Evolutionary conservation across 768 basidiomycete genomes (phyloP), one percentile per base, ranked within the genome.

Genomic region (Naganishia vishniacii): DNA sequence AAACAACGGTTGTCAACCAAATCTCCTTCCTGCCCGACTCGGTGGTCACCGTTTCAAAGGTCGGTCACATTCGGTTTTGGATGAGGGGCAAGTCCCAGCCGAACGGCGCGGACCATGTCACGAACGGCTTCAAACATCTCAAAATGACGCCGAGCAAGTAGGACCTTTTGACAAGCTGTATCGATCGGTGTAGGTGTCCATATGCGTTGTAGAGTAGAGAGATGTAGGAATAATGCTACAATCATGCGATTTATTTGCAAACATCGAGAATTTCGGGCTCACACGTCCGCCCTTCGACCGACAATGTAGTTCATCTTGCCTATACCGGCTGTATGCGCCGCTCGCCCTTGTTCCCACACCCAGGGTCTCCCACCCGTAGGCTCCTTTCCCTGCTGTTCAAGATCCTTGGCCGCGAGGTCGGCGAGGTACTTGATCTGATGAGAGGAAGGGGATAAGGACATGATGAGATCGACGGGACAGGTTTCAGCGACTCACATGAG

Each of bases 11-110:
- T 49, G 81, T 93, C 26, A 83, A 88, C 5, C 82, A 81, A 37
- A 73, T 94, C n/a, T 75, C 81, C 12, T 90, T 94, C 77, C 81
- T 90, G n/a, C 85, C 88, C 1, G 84, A 85, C 1, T 85, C 83
- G 25, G 77, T 99, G 23, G 75, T 94, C 29, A 92, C 91, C 0
- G 82, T 85, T n/a, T 86, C 86, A 2, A 88, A 88, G 70, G 78
- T 78, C 1, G 91, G 91, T 0, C 81, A 85, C 61, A 83, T 94
- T 70, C 90, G 86, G 75, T 80, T 91, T 59, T 98, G 32, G 15
- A 40, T 56, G 34, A 34, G 53, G 4, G 53, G 53, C n/a, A 56
- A 56, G 23, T 34, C 53, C 3, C 28, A 31, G 20, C 42, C n/a
- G 42, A 44, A 44, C n/a, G 42, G 42, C 11, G n/a, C n/a, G 53